Base-by-base conservation (phyloP, 805 yeast genomes). In the Teunomyces kruisii region DNA sequence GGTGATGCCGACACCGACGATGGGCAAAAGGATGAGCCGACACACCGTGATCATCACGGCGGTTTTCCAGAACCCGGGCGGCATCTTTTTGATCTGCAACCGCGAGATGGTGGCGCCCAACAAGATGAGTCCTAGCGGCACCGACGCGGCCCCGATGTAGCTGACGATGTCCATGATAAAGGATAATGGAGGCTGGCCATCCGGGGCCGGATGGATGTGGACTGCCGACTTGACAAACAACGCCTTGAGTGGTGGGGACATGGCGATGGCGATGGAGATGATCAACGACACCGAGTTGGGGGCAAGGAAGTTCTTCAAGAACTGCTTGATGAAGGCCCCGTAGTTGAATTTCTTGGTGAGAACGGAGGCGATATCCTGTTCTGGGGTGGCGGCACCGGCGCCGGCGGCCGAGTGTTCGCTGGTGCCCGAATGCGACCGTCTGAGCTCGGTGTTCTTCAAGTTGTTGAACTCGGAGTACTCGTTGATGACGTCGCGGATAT, bases 41-140 rank as follows among this genome's bases (percentile, higher is more conserved):
- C 79, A 61, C 0, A 76, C 44, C 0, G 85, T 77, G 58, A 90
- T 67, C 44, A 75, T 64, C 2, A 82, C 53, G 0, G 88, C 81
- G 0, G 88, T 78, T 54, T 80, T 78, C 83, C 84, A 81, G 53
- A 87, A 84, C 1, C 92, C 92, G 10, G 72, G 68, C 1, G 91
- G 88, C 54, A 90, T 67, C 4, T 69, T 57, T 6, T 68, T 70
- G 15, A 90, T 63, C 49, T 80, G 68, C 42, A 92, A 73, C 39
- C 97, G 70, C 1, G 96, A 86, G 33, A 92, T 80, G 1, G 96
- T 89, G 13, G 92, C 96, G 1, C 98, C 98, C 24, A 92, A 64
- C 47, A 92, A 58, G 37, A 88, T 61, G 48, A 92, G 69, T 0
- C 97, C 98, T 46, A 88, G 64, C 1, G 97, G 98, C 28, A 92